A percentile compares a stretch with the other conserved stretches of the same genome.
Evolutionary conservation across 2,329 filamentous ascomycete species (phyloP).

Genomic region (Aspergillus aculeatinus): DNA sequence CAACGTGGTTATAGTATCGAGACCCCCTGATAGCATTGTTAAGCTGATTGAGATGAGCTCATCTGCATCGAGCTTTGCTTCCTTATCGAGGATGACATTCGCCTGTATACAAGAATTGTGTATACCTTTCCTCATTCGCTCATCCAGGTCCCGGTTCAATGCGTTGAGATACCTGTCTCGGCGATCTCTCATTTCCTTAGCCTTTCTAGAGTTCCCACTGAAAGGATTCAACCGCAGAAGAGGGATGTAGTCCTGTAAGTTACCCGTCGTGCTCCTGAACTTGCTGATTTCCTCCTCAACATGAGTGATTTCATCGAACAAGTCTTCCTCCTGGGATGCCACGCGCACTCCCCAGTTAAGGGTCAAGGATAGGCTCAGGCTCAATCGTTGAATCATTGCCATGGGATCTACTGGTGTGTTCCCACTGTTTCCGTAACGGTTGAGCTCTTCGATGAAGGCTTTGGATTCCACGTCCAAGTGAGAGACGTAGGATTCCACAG

Average conservation of each 20-base stretch:
- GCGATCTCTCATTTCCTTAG: conserved; percentile 59
- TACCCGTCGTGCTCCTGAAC: conserved; percentile 74
- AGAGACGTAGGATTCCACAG: conserved; percentile 61
- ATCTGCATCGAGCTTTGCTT: conserved; percentile 61
- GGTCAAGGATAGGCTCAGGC: conserved; percentile 61
- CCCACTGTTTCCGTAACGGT: conserved; percentile 58
- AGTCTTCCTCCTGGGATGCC: conserved; percentile 57
- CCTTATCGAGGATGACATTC: conserved; percentile 64
- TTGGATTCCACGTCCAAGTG: conserved; percentile 64
- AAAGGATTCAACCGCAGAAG: conserved; percentile 67
- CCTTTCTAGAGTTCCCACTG: conserved; percentile 57
- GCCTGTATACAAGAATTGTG: conserved; percentile 66
- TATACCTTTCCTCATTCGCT: conserved; percentile 60
- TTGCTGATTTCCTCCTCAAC: conserved; percentile 73
- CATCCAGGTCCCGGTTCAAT: conserved; percentile 60
- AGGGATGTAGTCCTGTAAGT: conserved; percentile 77
- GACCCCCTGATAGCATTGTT: conserved; percentile 66
- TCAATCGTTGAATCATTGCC: conserved; percentile 67
- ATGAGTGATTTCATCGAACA: conserved; percentile 70
- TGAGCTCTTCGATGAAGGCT: conserved; percentile 62
- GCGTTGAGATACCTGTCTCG: conserved; percentile 60
- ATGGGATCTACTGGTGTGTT: conserved; percentile 59
- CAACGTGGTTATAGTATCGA: conserved; percentile 66
- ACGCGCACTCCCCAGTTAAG: conserved; percentile 67
- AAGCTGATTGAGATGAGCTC: conserved; percentile 66